phyloP scores from a whole-genome alignment of 2,329 filamentous ascomycete species.

The Arthrinium puccinioides region DNA sequence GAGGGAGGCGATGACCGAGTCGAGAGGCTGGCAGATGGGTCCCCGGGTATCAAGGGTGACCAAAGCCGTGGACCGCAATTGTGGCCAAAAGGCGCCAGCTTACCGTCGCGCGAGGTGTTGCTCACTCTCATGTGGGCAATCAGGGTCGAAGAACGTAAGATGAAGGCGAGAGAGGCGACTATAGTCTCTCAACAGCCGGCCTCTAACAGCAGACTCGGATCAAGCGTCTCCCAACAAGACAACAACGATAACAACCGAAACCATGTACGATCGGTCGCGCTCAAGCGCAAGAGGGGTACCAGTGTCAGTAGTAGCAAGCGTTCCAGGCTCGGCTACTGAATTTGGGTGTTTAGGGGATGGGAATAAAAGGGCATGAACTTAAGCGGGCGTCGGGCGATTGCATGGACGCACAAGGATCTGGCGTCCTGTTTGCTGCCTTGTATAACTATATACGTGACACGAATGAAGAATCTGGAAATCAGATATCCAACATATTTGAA shows the following conservation, averaged over 20 bases:
- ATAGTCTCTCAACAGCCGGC: conserved; percentile 9
- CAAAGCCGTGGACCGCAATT: conserved; percentile 21
- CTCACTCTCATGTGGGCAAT: conserved; percentile 28
- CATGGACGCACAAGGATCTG: background rate
- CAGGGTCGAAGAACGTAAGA: conserved; percentile 25
- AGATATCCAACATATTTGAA: background rate
- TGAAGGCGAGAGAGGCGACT: conserved; percentile 9
- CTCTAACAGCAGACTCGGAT: conserved; percentile 5
- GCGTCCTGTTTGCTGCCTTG: background rate
- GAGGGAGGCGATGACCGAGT: conserved; percentile 43
- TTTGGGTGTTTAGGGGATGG: background rate
- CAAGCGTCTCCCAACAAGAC: conserved; percentile 5
- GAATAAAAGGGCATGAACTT: conserved; percentile 1
- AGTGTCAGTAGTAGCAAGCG: conserved; percentile 5
- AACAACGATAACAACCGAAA: conserved; percentile 7
- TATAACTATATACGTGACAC: conserved; percentile 3
- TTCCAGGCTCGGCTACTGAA: conserved; percentile 5
- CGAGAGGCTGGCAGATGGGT: conserved; percentile 26
- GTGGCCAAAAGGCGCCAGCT: conserved; percentile 27
- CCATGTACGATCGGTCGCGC: conserved; percentile 5
- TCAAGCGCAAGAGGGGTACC: conserved; percentile 6
- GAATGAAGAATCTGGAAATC: conserved; percentile 1
- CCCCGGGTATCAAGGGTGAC: conserved; percentile 28
- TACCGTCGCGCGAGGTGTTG: conserved; percentile 27
- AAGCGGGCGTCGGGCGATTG: conserved; percentile 3